Base-by-base conservation (phyloP, 1,284 basidiomycete genomes). In the Ceratobasidium sp. region DNA sequence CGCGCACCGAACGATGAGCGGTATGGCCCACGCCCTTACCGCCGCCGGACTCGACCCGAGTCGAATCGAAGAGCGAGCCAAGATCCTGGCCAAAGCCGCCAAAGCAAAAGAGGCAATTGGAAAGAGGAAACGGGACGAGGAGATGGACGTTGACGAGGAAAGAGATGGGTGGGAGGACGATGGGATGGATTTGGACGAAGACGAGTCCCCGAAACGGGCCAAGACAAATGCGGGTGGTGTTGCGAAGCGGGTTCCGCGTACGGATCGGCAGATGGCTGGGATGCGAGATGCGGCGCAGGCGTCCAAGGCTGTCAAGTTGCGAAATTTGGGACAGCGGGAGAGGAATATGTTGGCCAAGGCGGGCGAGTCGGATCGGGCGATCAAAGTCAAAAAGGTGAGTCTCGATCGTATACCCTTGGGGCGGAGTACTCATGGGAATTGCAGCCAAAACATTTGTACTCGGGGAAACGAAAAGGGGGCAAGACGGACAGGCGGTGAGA, bases 11-110 rank as follows among this genome's bases (percentile, higher is more conserved):
- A 96, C 95, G n/a, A 87, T 99, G 50, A 89, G 90, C 68, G 95
- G 98, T 84, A 91, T 99, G 83, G 92, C 94, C 54, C 86, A 89
- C 13, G 92, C 91, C 82, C 87, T 99, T 85, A 94, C 93, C 48
- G 91, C 92, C 82, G 94, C 94, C 12, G 97, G 98, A 0, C 90
- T 96, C 80, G 95, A 99, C 84, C 94, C 97, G 5, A 93, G 92
- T 81, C 90, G 91, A 75, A 92, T 99, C 82, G 91, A 96, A 84
- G 94, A 94, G 81, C 92, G 97, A 46, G 98, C 97, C 0, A 90
- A 90, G 83, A 88, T 93, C 82, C 86, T 99, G 67, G 94, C 94
- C 42, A 96, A 96, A 85, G 86, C 91, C 26, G 90, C 91, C 73
- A 92, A 92, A 28, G 81, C 87, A 46, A 73, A 73, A 23, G 70